A percentile compares a stretch with the other conserved stretches of the same genome.
phyloP scores from a whole-genome alignment of 2,329 filamentous ascomycete species.

The Zasmidium angulare region DNA sequence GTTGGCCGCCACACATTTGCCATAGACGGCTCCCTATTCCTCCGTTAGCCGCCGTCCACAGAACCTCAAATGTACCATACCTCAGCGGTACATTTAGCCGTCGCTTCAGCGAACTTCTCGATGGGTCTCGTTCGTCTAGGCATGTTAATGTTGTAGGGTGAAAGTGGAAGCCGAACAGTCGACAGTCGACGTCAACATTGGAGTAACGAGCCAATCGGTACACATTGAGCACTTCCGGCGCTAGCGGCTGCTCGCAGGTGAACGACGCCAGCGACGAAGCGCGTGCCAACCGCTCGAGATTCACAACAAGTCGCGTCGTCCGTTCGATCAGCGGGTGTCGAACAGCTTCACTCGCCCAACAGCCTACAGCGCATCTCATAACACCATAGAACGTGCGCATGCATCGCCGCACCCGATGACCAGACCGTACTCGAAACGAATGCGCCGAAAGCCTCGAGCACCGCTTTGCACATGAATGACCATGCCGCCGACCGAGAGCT shows the following conservation, averaged over 20 bases:
- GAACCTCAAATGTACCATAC: conserved; percentile 41
- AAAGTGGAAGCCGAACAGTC: background rate
- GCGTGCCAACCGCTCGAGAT: conserved; percentile 1
- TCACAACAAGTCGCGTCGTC: background rate
- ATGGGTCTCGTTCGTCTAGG: conserved; percentile 60
- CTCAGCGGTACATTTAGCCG: conserved; percentile 65
- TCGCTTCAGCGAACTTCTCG: conserved; percentile 66
- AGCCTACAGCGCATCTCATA: conserved; percentile 15
- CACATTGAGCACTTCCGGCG: background rate
- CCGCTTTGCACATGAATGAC: conserved; percentile 33
- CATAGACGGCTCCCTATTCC: conserved; percentile 74
- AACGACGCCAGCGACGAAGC: background rate
- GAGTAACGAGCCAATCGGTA: background rate
- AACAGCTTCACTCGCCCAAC: conserved; percentile 2
- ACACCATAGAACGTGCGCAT: conserved; percentile 6
- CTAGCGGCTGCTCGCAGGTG: conserved; percentile 3
- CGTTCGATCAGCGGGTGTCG: background rate
- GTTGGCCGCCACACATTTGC: conserved; percentile 85
- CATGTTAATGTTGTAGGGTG: conserved; percentile 25
- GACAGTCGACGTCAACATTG: conserved; percentile 9
- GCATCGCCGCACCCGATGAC: conserved; percentile 33
- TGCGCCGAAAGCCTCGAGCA: conserved; percentile 31
- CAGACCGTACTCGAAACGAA: conserved; percentile 35
- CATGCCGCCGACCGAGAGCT: conserved; percentile 36
- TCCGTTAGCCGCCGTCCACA: conserved; percentile 2